phyloP scores from a whole-genome alignment of 345 rosid species.

The Theobroma cacao region DNA sequence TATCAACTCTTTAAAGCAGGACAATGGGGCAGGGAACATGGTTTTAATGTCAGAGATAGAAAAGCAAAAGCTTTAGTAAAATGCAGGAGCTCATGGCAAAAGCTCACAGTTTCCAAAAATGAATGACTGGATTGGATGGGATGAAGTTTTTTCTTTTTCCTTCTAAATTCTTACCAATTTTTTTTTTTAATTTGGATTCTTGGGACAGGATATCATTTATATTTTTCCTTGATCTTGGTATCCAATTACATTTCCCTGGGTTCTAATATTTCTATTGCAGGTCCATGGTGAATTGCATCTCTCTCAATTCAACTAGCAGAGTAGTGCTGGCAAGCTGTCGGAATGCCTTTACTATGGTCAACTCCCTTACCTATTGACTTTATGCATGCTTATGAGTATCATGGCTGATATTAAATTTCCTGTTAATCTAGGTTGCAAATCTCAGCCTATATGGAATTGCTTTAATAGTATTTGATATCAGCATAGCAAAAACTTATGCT shows the following conservation, averaged over 20 bases:
- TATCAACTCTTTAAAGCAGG: constrained; percentile 1
- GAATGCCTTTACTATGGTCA: constrained; percentile 95
- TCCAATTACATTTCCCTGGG: background rate
- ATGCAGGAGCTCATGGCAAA: background rate
- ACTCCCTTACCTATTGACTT: constrained; percentile 20
- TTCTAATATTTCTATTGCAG: constrained; percentile 36
- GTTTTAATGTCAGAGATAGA: background rate
- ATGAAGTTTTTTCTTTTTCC: background rate
- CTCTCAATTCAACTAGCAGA: constrained; percentile 83
- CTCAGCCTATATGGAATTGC: constrained; percentile 85
- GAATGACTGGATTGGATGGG: background rate
- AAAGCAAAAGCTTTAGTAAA: background rate
- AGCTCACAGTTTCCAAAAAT: background rate
- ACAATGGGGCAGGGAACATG: background rate
- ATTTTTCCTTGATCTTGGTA: background rate
- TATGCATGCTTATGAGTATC: constrained; percentile 6
- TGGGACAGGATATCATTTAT: background rate
- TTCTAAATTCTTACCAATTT: background rate
- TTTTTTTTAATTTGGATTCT: background rate
- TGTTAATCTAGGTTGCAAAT: constrained; percentile 69
- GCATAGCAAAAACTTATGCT: constrained; percentile 42
- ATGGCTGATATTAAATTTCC: constrained; percentile 9
- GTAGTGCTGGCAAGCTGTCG: constrained; percentile 88
- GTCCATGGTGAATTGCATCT: constrained; percentile 93
- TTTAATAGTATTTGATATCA: constrained; percentile 56